Evolutionary conservation across 306 rosid genomes (phyloP), one percentile per base, ranked within the genome.

Genomic region (Malus domestica): DNA sequence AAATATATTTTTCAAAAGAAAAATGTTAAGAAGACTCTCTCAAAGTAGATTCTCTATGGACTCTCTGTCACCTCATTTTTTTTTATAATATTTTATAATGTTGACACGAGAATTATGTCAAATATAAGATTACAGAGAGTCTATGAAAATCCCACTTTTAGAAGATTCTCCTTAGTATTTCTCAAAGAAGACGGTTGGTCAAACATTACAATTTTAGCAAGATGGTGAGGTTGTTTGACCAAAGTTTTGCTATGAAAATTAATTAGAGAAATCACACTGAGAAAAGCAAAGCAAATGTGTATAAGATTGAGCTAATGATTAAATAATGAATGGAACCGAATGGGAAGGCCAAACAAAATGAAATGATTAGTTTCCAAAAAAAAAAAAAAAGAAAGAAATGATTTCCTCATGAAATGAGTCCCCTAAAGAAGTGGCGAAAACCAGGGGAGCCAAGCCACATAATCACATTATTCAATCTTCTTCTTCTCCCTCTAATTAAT

Each of bases 241-340:
- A 16, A 51, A 51, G 55, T 51, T 6, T 6, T 6, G 20, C 20
- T 16, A 16, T 51, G 55, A 51, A 51, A 51, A 51, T 15, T 51
- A 15, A 51, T 16, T 51, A 15, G 20, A 51, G 18, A 51, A 51
- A 51, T 51, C 20, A 51, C 20, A 73, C 57, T 13, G 54, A 22
- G 67, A 57, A n/a, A 35, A 59, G 25, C 11, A 59, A 40, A 73
- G 67, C 25, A 73, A 38, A 59, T 59, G 27, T 16, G 3, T 14
- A 15, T 15, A 60, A 60, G 68, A 73, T 40, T 25, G 68, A 60
- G 58, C 6, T 23, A 25, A 40, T 73, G 77, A 73, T 59, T 60
- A 73, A 38, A 59, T 13, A 10, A 73, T 23, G 55, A 73, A 72
- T n/a, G 51, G 23, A n/a, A n/a, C 1, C 38, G 19, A 27, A 29